phyloP scores from a whole-genome alignment of 805 yeast genomes.

The Pichia eremophila region DNA sequence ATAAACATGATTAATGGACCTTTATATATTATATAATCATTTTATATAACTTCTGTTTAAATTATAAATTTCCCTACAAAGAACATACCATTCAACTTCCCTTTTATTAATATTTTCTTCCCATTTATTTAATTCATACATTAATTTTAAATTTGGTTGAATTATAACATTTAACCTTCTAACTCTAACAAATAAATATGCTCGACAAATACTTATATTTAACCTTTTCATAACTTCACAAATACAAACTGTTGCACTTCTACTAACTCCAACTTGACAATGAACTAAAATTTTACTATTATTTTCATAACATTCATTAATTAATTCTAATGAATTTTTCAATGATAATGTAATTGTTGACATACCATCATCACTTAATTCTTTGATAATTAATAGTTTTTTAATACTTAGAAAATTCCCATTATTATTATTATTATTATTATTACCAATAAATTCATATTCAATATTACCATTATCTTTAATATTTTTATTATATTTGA shows the following conservation, averaged over 20 bases:
- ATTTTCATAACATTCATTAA: constrained; percentile 41
- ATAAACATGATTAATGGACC: constrained; percentile 8
- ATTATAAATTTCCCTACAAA: constrained; percentile 75
- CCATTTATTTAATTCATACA: constrained; percentile 81
- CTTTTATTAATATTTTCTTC: constrained; percentile 40
- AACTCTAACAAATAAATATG: constrained; percentile 83
- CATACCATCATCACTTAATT: constrained; percentile 85
- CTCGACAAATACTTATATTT: constrained; percentile 57
- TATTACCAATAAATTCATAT: constrained; percentile 15
- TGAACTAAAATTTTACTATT: constrained; percentile 62
- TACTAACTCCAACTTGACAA: constrained; percentile 91
- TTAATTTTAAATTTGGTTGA: constrained; percentile 85
- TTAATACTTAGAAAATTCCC: constrained; percentile 25
- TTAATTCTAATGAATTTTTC: constrained; percentile 53
- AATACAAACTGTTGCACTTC: constrained; percentile 92
- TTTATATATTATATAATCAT: constrained; percentile 7
- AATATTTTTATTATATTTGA: constrained; percentile 7
- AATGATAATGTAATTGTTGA: constrained; percentile 61
- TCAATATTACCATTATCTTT: constrained; percentile 23
- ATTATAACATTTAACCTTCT: constrained; percentile 84
- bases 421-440: constrained; percentile 9
- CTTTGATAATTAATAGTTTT: constrained; percentile 52
- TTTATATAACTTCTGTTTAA: constrained; percentile 61
- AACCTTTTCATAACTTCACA: constrained; percentile 87
- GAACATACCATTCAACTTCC: constrained; percentile 79